Base-by-base conservation (phyloP, 2,329 filamentous ascomycete species). In the Ophiosphaerella korrae region DNA sequence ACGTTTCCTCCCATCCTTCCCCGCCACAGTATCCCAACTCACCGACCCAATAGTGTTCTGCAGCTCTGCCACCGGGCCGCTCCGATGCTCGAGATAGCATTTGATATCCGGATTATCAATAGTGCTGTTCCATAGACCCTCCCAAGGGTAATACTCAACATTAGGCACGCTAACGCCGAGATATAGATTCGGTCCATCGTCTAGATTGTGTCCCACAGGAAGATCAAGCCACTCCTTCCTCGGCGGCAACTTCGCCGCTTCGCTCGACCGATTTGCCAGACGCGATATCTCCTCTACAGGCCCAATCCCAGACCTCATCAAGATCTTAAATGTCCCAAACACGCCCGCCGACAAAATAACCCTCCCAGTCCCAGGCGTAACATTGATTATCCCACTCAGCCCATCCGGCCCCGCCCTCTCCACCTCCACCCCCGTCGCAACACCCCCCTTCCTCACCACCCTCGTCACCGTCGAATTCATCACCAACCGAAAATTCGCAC, bases 291-390 rank as follows among this genome's bases (percentile, higher is more conserved):
- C 69, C 23, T 72, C 71, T 14, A 62, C 62, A 5, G 84, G 84
- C 1, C 86, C 87, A 55, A 87, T 88, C 55, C 87, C 84, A 73
- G 82, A 85, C 59, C 84, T 78, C 65, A 88, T 75, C 1, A 89
- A 77, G 41, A 89, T 75, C 67, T 87, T 87, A 12, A 84, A 78
- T 1, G 84, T 85, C 12, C 84, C 84, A 55, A 89, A 87, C 0
- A 86, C 77, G 32, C 87, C 87, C 0, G 86, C 82, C 11, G 86
- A 80, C 29, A 89, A 74, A 53, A 89, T 80, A 18, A 89, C 85
- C 23, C 84, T 80, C 5, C 87, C 87, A 8, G 79, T 81, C 31
- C 70, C 65, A 5, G 77, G 65, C 9, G 83, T 83, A 45, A 88
- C 68, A 9, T 82, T 82, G 52, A 88, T 77, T 5, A 78, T 78